phyloP scores from a whole-genome alignment of 2,329 filamentous ascomycete species.

The Monosporascus sp. region DNA sequence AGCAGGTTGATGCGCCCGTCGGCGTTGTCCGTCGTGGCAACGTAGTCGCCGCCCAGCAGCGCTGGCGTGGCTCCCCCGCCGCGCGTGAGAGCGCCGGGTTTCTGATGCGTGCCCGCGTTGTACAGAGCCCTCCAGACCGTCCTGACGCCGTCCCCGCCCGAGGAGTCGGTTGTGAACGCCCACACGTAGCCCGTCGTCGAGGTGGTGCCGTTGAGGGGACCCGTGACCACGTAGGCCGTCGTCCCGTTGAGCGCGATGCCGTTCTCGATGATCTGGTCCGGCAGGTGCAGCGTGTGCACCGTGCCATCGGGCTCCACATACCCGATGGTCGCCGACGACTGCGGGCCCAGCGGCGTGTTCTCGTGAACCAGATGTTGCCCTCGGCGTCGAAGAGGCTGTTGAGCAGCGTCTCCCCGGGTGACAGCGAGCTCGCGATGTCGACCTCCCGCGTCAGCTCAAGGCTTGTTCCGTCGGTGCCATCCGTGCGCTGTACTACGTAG shows the following conservation, averaged over 20 bases:
- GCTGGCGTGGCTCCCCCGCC: not conserved
- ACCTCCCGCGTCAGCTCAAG: not conserved
- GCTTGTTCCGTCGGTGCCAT: not conserved
- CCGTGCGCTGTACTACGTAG: not conserved
- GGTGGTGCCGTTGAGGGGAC: constrained; percentile 3
- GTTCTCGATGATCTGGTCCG: constrained; percentile 10
- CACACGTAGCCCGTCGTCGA: constrained; percentile 4
- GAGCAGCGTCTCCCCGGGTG: not conserved
- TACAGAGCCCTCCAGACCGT: not conserved
- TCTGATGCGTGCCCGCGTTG: not conserved
- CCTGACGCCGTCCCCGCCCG: not conserved
- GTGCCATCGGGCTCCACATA: not conserved
- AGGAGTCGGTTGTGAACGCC: not conserved
- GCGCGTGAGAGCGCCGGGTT: not conserved
- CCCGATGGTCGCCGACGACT: constrained; percentile 1
- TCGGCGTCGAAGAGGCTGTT: constrained; percentile 1
- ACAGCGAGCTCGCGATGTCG: not conserved
- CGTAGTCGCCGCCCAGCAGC: constrained; percentile 1
- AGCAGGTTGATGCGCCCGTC: constrained; percentile 1
- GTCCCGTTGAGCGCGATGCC: constrained; percentile 10
- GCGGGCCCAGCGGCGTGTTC: not conserved
- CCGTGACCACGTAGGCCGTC: constrained; percentile 9
- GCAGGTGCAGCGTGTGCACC: constrained; percentile 2
- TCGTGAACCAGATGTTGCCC: constrained; percentile 3
- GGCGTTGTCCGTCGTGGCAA: constrained; percentile 1